Base-by-base conservation (phyloP, 2,329 filamentous ascomycete genomes). In the Verruconis gallopava region DNA sequence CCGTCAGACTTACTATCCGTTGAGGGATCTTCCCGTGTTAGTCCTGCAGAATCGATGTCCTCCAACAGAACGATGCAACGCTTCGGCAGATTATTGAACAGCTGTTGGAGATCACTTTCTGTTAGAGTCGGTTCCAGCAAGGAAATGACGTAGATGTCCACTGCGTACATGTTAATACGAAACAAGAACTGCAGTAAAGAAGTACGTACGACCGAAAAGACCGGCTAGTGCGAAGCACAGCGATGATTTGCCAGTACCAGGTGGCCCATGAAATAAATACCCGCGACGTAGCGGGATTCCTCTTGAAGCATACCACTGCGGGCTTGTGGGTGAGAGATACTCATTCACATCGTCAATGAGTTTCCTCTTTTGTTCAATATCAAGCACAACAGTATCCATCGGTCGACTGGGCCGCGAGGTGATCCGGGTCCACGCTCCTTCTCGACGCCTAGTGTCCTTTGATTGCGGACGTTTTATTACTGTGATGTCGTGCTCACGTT, bases 201-300 rank as follows among this genome's bases (percentile, higher is more conserved):
- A n/a, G n/a, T n/a, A n/a, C n/a, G n/a, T n/a, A n/a, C n/a, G 3
- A 11, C 65, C 64, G 42, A 69, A 69, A 22, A 68, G 58, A 1
- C 65, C 65, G 5, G 66, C 66, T 1, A 68, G 51, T 0, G 66
- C 64, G 43, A 61, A 62, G 13, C 50, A 54, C 25, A 62, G 44
- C 43, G 49, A 53, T 1, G 75, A 81, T 59, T 89, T 91, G 12
- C 84, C 83, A 0, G 82, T 88, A 1, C 84, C 83, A 0, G 83
- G 83, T 83, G 84, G 83, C 0, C 85, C 85, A 48, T 88, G 69
- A 13, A 93, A 75, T 0, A 93, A 71, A 53, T 91, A 93, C 0
- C 85, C 86, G 3, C 85, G 72, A 12, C 85, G 74, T 56, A 93
- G 93, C 0, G 86, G 85, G 21, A 93, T 89, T 1, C 85, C 85